Percentiles rank a stretch among this genome's conserved stretches.
These are phyloP conservation scores for Mycosphaerella arachidis DNA, from an alignment of 2,329 filamentous ascomycete species.

Conservation along the genomic window DNA sequence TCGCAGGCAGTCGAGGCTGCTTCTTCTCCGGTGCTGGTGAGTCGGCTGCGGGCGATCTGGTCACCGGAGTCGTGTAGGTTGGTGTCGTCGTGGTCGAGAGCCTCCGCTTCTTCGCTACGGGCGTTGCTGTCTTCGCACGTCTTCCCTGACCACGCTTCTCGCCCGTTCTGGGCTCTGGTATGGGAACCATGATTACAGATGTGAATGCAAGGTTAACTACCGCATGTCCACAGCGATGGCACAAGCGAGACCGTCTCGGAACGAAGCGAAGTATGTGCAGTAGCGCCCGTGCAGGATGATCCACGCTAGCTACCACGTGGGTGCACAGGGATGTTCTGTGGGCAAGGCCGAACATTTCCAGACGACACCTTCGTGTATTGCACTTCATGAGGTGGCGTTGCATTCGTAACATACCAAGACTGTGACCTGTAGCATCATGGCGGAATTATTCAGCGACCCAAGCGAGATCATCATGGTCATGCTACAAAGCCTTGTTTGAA, in stretches of 20 bases:
- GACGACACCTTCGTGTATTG: not conserved
- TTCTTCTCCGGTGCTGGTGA: slow-evolving; percentile 22
- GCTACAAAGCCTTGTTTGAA: not conserved
- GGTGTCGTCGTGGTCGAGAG: slow-evolving; percentile 12
- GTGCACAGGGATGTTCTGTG: not conserved
- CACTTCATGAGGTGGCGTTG: not conserved
- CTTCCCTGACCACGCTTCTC: slow-evolving; percentile 28
- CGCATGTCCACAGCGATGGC: too few relatives aligned
- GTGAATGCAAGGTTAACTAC: too few relatives aligned
- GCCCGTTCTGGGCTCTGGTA: slow-evolving; percentile 12
- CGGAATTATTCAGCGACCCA: not conserved
- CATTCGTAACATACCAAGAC: not conserved
- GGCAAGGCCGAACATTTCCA: not conserved
- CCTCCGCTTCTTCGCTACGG: slow-evolving; percentile 26
- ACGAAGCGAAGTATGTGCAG: not conserved
- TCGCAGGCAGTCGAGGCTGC: slow-evolving; percentile 52
- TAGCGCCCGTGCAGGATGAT: not conserved
- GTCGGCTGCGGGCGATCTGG: slow-evolving; percentile 14
- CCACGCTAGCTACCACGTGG: not conserved
- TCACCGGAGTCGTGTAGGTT: slow-evolving; percentile 6
- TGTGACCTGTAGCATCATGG: not conserved
- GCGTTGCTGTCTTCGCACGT: slow-evolving; percentile 18
- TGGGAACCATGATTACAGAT: not conserved
- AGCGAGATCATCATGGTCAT: not conserved
- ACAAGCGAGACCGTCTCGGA: not conserved